Percentiles rank a stretch among this genome's conserved stretches.
Evolutionary conservation across 495 filamentous ascomycete species (phyloP).

Genomic region (Penicillium crystallinum): DNA sequence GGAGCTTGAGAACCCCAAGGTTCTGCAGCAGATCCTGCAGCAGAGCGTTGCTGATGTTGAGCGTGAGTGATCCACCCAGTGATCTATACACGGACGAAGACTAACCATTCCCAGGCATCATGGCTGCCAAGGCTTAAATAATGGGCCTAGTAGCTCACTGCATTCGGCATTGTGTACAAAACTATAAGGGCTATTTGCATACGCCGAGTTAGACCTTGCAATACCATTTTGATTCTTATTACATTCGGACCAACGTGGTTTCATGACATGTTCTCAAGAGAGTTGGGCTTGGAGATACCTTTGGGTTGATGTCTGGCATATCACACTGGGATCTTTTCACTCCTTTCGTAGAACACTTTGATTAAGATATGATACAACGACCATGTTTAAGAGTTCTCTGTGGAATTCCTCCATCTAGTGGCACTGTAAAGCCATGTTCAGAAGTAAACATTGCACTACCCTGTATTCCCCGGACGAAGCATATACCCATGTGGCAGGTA

Average conservation of each 20-base stretch:
- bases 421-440: neutral
- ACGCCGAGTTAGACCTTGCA: slow-evolving; percentile 41
- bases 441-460: neutral
- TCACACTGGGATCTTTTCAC: neutral
- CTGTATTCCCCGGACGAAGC: neutral
- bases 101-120: slow-evolving; percentile 44
- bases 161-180: slow-evolving; percentile 45
- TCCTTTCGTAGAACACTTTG: slow-evolving; percentile 1
- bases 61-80: slow-evolving; percentile 58
- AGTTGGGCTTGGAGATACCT: neutral
- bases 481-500: neutral
- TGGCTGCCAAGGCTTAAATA: slow-evolving; percentile 51
- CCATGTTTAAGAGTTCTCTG: neutral
- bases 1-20: slow-evolving; percentile 95
- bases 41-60: slow-evolving; percentile 95
- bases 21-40: slow-evolving; percentile 88
- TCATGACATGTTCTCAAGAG: neutral
- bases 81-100: neutral
- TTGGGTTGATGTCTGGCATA: neutral
- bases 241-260: neutral
- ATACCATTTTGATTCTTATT: slow-evolving; percentile 29
- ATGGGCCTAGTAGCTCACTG: slow-evolving; percentile 33
- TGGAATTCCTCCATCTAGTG: neutral
- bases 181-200: slow-evolving; percentile 41
- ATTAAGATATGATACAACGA: neutral